Conservation (phyloP, 192 early-diverging fungal species). For the Coemansia sp. region DNA sequence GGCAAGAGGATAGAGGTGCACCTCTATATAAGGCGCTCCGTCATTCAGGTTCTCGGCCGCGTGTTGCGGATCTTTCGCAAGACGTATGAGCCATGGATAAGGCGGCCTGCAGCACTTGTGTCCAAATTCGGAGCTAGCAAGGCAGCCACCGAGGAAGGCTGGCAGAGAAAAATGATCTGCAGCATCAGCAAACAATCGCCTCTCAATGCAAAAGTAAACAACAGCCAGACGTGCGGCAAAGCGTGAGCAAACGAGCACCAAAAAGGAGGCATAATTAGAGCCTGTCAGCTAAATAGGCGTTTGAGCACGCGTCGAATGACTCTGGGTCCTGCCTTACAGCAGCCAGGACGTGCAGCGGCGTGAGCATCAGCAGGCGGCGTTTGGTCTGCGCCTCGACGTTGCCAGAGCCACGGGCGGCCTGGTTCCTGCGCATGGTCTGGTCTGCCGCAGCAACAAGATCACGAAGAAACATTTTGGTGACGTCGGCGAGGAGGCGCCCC, state of each 20-base stretch:
- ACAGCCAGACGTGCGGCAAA: neutral
- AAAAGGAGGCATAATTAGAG: neutral
- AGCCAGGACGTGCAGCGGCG: slow-evolving; percentile 38
- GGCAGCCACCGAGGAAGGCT: neutral
- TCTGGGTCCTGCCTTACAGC: slow-evolving; percentile 35
- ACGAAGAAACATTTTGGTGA: slow-evolving; percentile 41
- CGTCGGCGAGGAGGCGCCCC: slow-evolving; percentile 34
- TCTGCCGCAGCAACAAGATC: slow-evolving; percentile 35
- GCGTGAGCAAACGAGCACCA: neutral
- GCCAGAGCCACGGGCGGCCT: neutral
- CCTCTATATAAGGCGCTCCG: neutral
- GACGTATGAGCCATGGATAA: slow-evolving; percentile 1
- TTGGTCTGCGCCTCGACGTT: neutral
- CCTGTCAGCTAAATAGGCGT: slow-evolving; percentile 26
- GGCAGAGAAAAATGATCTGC: slow-evolving; percentile 9
- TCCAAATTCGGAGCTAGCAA: slow-evolving; percentile 3
- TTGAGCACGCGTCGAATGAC: slow-evolving; percentile 43
- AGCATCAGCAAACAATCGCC: neutral
- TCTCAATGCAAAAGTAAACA: neutral
- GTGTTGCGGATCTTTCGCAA: neutral
- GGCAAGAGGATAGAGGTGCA: neutral
- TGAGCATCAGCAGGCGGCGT: slow-evolving; percentile 36
- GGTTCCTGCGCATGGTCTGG: slow-evolving; percentile 28
- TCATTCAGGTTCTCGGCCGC: neutral
- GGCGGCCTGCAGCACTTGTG: neutral